These are phyloP conservation scores for Thielaviopsis euricoi DNA, from an alignment of 2,329 filamentous ascomycete genomes.

Conservation along the genomic window DNA sequence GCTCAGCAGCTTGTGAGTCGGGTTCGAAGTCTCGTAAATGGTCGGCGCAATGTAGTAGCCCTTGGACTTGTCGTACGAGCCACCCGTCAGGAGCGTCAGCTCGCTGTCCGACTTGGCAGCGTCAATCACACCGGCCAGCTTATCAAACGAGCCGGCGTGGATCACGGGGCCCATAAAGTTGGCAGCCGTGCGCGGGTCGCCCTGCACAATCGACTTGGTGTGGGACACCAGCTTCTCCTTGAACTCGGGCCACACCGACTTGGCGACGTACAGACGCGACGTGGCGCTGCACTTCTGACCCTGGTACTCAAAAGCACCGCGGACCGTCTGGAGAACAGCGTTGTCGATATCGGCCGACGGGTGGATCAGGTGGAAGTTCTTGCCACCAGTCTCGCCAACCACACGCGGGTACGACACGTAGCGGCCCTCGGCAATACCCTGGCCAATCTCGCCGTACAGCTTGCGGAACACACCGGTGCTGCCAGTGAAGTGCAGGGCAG, in stretches of 20 bases:
- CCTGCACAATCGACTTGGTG: conserved; percentile 53
- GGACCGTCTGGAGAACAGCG: conserved; percentile 65
- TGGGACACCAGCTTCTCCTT: conserved; percentile 50
- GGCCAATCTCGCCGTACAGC: conserved; percentile 73
- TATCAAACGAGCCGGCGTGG: conserved; percentile 66
- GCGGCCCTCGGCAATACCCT: conserved; percentile 62
- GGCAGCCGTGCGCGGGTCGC: conserved; percentile 48
- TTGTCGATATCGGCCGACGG: conserved; percentile 60
- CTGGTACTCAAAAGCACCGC: conserved; percentile 80
- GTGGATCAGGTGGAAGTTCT: conserved; percentile 85
- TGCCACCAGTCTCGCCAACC: conserved; percentile 80
- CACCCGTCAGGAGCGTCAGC: conserved; percentile 58
- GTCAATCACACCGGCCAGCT: conserved; percentile 61
- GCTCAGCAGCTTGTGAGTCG: conserved; percentile 55
- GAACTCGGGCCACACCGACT: conserved; percentile 59
- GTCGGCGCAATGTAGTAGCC: conserved; percentile 78
- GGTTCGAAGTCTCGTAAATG: conserved; percentile 59
- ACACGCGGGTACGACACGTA: conserved; percentile 79
- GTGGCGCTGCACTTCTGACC: conserved; percentile 85
- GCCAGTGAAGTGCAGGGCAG: conserved; percentile 88
- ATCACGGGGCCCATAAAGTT: conserved; percentile 85
- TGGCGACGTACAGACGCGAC: conserved; percentile 62
- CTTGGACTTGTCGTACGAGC: conserved; percentile 58
- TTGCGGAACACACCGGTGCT: conserved; percentile 82
- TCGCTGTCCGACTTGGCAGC: conserved; percentile 59